A percentile compares a stretch with the other conserved stretches of the same genome.
phyloP scores from a whole-genome alignment of 2,329 filamentous ascomycete species.

The Fusarium multiceps region DNA sequence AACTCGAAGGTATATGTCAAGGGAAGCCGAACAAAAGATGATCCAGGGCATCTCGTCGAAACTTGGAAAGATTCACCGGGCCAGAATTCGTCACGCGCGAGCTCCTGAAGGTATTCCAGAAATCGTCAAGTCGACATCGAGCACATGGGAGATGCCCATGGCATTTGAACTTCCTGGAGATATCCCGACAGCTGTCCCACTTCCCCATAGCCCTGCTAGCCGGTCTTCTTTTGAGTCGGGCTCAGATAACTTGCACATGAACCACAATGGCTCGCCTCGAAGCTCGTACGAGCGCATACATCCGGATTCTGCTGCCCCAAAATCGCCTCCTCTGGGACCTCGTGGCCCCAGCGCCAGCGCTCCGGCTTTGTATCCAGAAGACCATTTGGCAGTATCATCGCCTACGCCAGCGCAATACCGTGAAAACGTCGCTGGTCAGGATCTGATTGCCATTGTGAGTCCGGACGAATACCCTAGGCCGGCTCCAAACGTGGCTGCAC shows the following conservation, averaged over 20 bases:
- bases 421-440: conserved; percentile 65
- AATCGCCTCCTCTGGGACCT: conserved; percentile 45
- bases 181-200: conserved; percentile 56
- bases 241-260: conserved; percentile 60
- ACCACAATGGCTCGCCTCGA: conserved; percentile 57
- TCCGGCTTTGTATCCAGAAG: conserved; percentile 50
- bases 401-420: conserved; percentile 70
- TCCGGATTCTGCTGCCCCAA: conserved; percentile 45
- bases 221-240: conserved; percentile 69
- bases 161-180: conserved; percentile 70
- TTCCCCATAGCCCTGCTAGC: conserved; percentile 55
- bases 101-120: conserved; percentile 57
- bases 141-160: conserved; percentile 57
- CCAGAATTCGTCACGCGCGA: conserved; percentile 74
- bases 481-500: conserved; percentile 48
- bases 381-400: conserved; percentile 66
- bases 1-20: conserved; percentile 84
- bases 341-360: conserved; percentile 46
- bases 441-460: conserved; percentile 74
- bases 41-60: conserved; percentile 81
- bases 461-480: conserved; percentile 67
- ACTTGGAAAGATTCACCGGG: conserved; percentile 83
- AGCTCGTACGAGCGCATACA: conserved; percentile 61
- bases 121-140: conserved; percentile 56
- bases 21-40: conserved; percentile 79